These are phyloP conservation scores for Alternaria novae-zelandiae DNA, from an alignment of 2,329 filamentous ascomycete species.

Conservation along the genomic window DNA sequence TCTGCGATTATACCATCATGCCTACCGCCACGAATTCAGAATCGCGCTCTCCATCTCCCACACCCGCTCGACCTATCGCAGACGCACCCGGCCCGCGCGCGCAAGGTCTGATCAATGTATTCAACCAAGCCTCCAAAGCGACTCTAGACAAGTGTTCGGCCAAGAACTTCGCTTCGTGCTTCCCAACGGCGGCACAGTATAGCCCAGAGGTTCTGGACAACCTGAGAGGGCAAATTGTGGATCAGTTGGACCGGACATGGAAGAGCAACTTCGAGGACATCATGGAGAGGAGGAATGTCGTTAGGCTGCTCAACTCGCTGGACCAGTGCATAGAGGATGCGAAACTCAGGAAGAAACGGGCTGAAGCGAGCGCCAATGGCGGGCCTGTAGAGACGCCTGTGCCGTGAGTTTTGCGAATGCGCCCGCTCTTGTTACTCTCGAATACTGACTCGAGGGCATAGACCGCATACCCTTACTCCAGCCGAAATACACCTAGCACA, in stretches of 20 bases:
- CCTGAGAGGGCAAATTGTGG: slow-evolving; percentile 65
- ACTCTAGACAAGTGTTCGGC: slow-evolving; percentile 67
- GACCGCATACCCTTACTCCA: slow-evolving; percentile 65
- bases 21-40: slow-evolving; percentile 35
- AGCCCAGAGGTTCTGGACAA: slow-evolving; percentile 63
- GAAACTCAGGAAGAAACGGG: slow-evolving; percentile 57
- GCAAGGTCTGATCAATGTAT: slow-evolving; percentile 65
- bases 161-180: slow-evolving; percentile 67
- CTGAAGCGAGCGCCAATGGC: slow-evolving; percentile 47
- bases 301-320: slow-evolving; percentile 65
- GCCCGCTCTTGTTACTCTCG: neutral
- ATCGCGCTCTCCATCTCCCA: slow-evolving; percentile 58
- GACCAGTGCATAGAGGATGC: slow-evolving; percentile 67
- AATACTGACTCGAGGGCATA: slow-evolving; percentile 29
- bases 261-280: slow-evolving; percentile 67
- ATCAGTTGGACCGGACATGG: slow-evolving; percentile 63
- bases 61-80: slow-evolving; percentile 59
- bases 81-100: slow-evolving; percentile 66
- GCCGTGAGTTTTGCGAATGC: slow-evolving; percentile 53
- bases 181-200: slow-evolving; percentile 66
- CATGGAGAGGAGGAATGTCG: slow-evolving; percentile 61
- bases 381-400: slow-evolving; percentile 45
- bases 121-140: slow-evolving; percentile 63
- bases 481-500: slow-evolving; percentile 65
- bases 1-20: slow-evolving; percentile 24